Conservation (phyloP, 768 basidiomycete species). For the Mycena latifolia region DNA sequence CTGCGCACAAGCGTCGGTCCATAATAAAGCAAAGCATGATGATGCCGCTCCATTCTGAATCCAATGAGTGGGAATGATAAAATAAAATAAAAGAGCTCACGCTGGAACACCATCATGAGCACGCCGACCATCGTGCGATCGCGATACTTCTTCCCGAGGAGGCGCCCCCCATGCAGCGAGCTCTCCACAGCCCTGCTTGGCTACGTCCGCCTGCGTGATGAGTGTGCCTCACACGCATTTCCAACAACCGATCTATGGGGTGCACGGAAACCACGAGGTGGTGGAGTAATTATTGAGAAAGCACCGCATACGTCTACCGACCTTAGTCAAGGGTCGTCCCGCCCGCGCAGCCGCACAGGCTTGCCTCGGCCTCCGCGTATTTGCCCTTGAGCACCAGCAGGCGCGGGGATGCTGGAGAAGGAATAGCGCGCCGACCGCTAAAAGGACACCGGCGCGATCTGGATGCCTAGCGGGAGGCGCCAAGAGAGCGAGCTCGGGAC, state of each 20-base stretch:
- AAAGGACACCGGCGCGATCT: slow-evolving; percentile 74
- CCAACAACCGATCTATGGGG: slow-evolving; percentile 75
- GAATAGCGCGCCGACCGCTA: slow-evolving; percentile 68
- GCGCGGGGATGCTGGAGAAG: slow-evolving; percentile 74
- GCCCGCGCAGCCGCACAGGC: slow-evolving; percentile 71
- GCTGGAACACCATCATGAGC: slow-evolving; percentile 87
- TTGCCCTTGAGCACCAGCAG: slow-evolving; percentile 68
- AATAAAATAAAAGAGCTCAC: slow-evolving; percentile 63
- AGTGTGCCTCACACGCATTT: slow-evolving; percentile 76
- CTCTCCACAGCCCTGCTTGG: slow-evolving; percentile 46
- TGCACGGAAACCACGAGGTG: not conserved
- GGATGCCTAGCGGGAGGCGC: slow-evolving; percentile 82
- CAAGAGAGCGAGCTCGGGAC: slow-evolving; percentile 77
- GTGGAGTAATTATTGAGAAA: too few species aligned
- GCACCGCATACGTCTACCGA: slow-evolving; percentile 52
- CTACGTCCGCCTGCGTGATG: slow-evolving; percentile 47
- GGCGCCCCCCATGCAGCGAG: slow-evolving; percentile 63
- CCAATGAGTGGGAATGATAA: too few species aligned
- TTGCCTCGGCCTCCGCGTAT: slow-evolving; percentile 67
- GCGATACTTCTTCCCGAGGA: slow-evolving; percentile 67
- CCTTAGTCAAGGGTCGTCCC: slow-evolving; percentile 60
- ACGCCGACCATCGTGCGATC: slow-evolving; percentile 78
- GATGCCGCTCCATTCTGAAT: slow-evolving; percentile 87
- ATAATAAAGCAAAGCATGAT: slow-evolving; percentile 88
- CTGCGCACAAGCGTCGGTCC: slow-evolving; percentile 78